A percentile compares a stretch with the other conserved stretches of the same genome.
phyloP scores from a whole-genome alignment of 1,284 basidiomycete genomes.

The Cutaneotrichosporon sp. region DNA sequence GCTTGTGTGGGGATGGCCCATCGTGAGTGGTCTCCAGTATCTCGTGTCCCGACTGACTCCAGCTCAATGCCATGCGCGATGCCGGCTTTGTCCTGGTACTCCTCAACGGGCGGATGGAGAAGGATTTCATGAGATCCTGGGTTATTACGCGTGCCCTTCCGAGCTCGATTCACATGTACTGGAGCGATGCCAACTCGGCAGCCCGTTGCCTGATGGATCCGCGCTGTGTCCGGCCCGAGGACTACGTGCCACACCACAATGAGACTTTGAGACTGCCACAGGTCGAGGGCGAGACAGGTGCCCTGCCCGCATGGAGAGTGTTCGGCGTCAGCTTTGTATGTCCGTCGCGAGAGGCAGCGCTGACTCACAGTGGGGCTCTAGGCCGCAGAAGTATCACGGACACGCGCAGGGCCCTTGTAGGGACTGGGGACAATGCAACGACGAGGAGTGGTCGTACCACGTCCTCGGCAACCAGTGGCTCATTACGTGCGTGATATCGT shows the following conservation, averaged over 20 bases:
- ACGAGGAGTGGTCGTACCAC: slow-evolving; percentile 33
- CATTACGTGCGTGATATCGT: slow-evolving; percentile 32
- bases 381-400: slow-evolving; percentile 16
- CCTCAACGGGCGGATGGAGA: not conserved
- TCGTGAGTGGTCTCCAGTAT: not conserved
- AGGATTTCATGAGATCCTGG: not conserved
- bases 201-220: slow-evolving; percentile 41
- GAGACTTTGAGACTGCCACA: not conserved
- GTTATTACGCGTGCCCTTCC: not conserved
- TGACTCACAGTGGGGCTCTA: slow-evolving; percentile 7
- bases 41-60: not conserved
- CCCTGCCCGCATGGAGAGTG: slow-evolving; percentile 40
- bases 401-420: slow-evolving; percentile 18
- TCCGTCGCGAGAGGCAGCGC: not conserved
- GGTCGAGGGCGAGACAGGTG: slow-evolving; percentile 30
- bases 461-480: slow-evolving; percentile 42
- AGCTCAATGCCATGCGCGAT: not conserved
- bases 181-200: slow-evolving; percentile 19
- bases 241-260: slow-evolving; percentile 30
- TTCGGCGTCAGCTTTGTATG: slow-evolving; percentile 41
- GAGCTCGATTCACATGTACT: slow-evolving; percentile 6
- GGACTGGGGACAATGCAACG: not conserved
- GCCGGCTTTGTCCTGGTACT: not conserved
- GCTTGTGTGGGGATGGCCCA: not conserved
- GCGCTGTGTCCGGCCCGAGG: slow-evolving; percentile 35